phyloP scores from a whole-genome alignment of 345 rosid species.

The Sisymbrium irio region DNA sequence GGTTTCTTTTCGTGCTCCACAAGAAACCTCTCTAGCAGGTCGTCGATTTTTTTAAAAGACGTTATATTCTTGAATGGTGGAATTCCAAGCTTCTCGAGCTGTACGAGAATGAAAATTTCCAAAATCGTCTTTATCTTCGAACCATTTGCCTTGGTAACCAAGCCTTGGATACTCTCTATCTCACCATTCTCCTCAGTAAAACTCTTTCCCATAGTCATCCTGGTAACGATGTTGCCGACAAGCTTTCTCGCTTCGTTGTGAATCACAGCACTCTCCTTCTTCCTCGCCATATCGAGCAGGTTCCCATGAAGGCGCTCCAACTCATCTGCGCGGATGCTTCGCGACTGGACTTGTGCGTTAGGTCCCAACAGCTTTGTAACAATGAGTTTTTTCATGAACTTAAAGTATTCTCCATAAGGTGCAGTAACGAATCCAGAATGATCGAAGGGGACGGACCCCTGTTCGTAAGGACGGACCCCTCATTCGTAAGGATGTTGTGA shows the following conservation, averaged over 20 bases:
- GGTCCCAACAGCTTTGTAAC: constrained; percentile 11
- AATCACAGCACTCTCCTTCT: constrained; percentile 7
- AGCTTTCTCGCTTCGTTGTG: not conserved
- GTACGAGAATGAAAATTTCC: not conserved
- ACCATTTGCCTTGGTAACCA: not conserved
- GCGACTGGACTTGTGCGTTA: not conserved
- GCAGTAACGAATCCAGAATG: not conserved
- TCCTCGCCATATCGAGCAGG: constrained; percentile 3
- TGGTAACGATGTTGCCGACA: not conserved
- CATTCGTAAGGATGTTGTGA: not conserved
- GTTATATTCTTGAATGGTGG: not conserved
- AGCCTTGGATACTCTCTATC: not conserved
- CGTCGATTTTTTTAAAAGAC: not conserved
- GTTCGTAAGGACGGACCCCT: not conserved
- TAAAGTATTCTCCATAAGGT: constrained; percentile 24
- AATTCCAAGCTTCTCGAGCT: not conserved
- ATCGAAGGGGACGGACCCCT: not conserved
- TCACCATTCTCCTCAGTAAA: not conserved
- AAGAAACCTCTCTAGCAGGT: not conserved
- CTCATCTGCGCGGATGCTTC: constrained; percentile 1
- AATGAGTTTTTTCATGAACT: constrained; percentile 31
- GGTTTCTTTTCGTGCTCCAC: not conserved
- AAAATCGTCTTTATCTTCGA: not conserved
- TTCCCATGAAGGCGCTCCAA: not conserved
- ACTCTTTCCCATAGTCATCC: not conserved